A percentile compares a stretch with the other conserved stretches of the same genome.
phyloP scores from a whole-genome alignment of 164 flowering plant species.

The Vitis vinifera region ASM3070453v1 NC_081805.1:256001-256500 shows the following conservation, averaged over 20 bases:
- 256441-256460: slow-evolving; percentile 30
- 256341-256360: slow-evolving; percentile 32
- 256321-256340: slow-evolving; percentile 29
- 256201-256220: slow-evolving; percentile 34
- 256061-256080: no score
- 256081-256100: no score
- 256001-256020: no score
- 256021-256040: no score
- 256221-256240: slow-evolving; percentile 36
- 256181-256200: slow-evolving; percentile 3
- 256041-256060: no score
- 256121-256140: no score
- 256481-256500: slow-evolving; percentile 6
- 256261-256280: slow-evolving; percentile 35
- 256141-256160: background rate
- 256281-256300: slow-evolving; percentile 31
- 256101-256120: no score
- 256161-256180: no score
- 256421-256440: slow-evolving; percentile 35
- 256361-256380: slow-evolving; percentile 27
- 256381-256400: slow-evolving; percentile 33
- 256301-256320: slow-evolving; percentile 25
- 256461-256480: slow-evolving; percentile 24
- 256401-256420: slow-evolving; percentile 26
- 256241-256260: slow-evolving; percentile 36